Evolutionary conservation across 2,329 filamentous ascomycete genomes (phyloP).

Genomic region (Cladophialophora yegresii): DNA sequence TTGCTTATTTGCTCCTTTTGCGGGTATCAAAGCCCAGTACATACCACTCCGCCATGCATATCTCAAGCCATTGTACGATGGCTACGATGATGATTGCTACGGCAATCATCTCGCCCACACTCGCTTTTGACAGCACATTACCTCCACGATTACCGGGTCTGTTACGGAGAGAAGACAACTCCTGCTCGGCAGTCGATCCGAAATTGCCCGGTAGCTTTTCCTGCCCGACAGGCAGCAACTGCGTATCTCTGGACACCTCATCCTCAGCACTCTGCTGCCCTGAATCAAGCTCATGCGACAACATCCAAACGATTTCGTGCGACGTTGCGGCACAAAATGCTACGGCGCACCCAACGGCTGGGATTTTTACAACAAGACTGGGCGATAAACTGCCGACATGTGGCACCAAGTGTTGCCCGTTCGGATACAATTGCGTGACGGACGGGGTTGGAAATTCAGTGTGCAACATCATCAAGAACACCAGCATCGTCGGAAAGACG

Average conservation of each 20-base stretch:
- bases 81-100: constrained; percentile 14
- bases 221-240: constrained; percentile 46
- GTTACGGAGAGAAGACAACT: constrained; percentile 18
- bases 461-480: constrained; percentile 28
- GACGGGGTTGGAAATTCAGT: constrained; percentile 12
- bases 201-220: constrained; percentile 49
- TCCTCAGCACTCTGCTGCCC: constrained; percentile 52
- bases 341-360: constrained; percentile 41
- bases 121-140: constrained; percentile 16
- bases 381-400: constrained; percentile 46
- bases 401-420: constrained; percentile 49
- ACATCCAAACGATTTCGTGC: constrained; percentile 49
- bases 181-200: constrained; percentile 43
- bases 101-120: constrained; percentile 17
- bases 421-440: constrained; percentile 49
- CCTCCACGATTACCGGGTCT: constrained; percentile 7
- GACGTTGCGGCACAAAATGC: constrained; percentile 48
- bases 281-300: constrained; percentile 44
- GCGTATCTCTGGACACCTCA: constrained; percentile 46
- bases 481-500: constrained; percentile 34
- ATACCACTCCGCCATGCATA: constrained; percentile 17
- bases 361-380: constrained; percentile 49
- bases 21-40: constrained; percentile 12
- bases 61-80: constrained; percentile 8
- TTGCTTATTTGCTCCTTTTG: constrained; percentile 21